phyloP scores from a whole-genome alignment of 1,284 basidiomycete species.

The Cryptococcus deneoformans region DNA sequence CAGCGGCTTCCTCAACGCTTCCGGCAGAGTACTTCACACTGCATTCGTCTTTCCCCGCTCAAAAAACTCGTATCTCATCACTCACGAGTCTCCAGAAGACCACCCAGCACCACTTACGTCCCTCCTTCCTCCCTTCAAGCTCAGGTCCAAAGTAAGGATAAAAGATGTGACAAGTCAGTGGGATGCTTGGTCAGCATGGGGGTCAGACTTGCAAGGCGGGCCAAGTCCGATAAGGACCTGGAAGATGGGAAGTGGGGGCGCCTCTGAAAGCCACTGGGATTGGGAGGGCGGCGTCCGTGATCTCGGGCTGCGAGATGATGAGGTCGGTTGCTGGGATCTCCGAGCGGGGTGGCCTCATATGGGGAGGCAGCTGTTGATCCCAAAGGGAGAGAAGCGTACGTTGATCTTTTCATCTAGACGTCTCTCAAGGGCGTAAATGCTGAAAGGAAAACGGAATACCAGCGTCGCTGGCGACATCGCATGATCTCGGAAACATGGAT shows the following conservation, averaged over 20 bases:
- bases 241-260: constrained; percentile 43
- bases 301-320: constrained; percentile 22
- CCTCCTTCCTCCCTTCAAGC: constrained; percentile 62
- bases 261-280: constrained; percentile 40
- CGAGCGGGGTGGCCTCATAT: constrained; percentile 64
- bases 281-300: constrained; percentile 24
- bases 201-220: constrained; percentile 23
- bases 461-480: constrained; percentile 21
- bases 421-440: background rate
- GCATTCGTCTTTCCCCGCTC: constrained; percentile 69
- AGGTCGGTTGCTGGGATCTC: constrained; percentile 58
- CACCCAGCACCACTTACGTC: constrained; percentile 61
- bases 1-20: constrained; percentile 80
- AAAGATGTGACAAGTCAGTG: constrained; percentile 70
- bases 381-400: constrained; percentile 70
- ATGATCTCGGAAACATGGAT: constrained; percentile 19
- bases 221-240: constrained; percentile 23
- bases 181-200: constrained; percentile 79
- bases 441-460: background rate
- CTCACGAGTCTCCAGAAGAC: constrained; percentile 62
- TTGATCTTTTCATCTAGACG: constrained; percentile 17
- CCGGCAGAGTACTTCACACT: constrained; percentile 88
- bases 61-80: constrained; percentile 48
- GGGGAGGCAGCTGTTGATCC: constrained; percentile 68
- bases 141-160: constrained; percentile 85